phyloP scores from a whole-genome alignment of 176 grass and related monocot species.

The Oryza meridionalis region DNA sequence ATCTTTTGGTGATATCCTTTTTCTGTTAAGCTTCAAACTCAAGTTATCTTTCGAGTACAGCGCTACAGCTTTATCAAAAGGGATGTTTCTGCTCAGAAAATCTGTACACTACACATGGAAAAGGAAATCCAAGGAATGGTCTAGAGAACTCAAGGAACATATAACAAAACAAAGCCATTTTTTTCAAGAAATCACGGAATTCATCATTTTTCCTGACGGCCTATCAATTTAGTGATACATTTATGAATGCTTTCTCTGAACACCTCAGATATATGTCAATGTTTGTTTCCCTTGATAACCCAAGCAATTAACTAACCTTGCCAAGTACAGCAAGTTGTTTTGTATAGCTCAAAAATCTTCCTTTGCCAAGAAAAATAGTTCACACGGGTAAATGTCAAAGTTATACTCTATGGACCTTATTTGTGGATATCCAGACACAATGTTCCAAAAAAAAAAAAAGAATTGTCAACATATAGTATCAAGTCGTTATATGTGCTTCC shows the following conservation, averaged over 20 bases:
- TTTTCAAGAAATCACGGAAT: slow-evolving; percentile 1
- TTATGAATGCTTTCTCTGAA: not conserved
- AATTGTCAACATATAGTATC: not conserved
- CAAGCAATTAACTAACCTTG: not conserved
- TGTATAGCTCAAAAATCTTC: not conserved
- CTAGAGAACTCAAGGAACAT: slow-evolving; percentile 25
- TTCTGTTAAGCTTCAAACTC: not conserved
- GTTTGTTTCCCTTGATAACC: not conserved
- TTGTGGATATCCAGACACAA: not conserved
- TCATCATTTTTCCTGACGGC: slow-evolving; percentile 17
- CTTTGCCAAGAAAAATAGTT: not conserved
- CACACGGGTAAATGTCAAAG: slow-evolving; percentile 1
- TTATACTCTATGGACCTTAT: not conserved
- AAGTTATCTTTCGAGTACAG: not conserved
- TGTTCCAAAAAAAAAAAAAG: not conserved
- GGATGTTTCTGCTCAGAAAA: not conserved
- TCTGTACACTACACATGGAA: not conserved
- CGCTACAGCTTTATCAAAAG: not conserved
- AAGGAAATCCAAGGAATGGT: not conserved
- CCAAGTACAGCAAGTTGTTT: not conserved
- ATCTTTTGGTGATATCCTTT: not conserved
- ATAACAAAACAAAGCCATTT: not conserved
- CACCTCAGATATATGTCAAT: slow-evolving; percentile 8
- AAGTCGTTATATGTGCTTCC: not conserved
- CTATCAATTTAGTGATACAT: not conserved